phyloP scores from a whole-genome alignment of 2,329 filamentous ascomycete species.

The Pleurostoma richardsiae region DNA sequence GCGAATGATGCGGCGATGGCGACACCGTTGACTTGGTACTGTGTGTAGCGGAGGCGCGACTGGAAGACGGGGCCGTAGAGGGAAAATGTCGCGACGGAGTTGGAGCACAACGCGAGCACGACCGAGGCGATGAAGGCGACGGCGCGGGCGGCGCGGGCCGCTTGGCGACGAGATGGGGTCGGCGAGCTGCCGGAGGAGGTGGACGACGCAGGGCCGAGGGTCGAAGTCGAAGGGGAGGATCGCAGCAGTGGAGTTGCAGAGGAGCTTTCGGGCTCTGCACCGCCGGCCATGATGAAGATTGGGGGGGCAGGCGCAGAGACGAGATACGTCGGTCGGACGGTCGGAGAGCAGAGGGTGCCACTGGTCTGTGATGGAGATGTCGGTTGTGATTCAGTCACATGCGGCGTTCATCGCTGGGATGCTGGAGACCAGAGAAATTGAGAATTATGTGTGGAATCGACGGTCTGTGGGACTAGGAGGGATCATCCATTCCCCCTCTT shows the following conservation, averaged over 20 bases:
- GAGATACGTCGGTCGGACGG: too few relatives aligned
- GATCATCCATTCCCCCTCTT: too few relatives aligned
- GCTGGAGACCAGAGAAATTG: too few relatives aligned
- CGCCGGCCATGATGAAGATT: neutral
- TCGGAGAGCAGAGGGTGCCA: too few relatives aligned
- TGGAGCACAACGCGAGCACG: constrained; percentile 47
- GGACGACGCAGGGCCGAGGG: neutral
- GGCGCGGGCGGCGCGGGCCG: constrained; percentile 6
- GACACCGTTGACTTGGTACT: constrained; percentile 87
- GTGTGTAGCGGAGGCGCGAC: constrained; percentile 77
- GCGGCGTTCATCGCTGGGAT: too few relatives aligned
- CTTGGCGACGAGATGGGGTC: constrained; percentile 3
- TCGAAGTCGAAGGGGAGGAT: neutral
- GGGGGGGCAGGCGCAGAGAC: too few relatives aligned
- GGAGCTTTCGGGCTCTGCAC: neutral
- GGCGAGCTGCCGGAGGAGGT: constrained; percentile 7
- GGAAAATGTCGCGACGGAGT: constrained; percentile 89
- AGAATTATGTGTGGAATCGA: too few relatives aligned
- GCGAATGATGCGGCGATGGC: constrained; percentile 82
- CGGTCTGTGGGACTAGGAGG: too few relatives aligned
- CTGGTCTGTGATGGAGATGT: too few relatives aligned
- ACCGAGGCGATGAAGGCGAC: constrained; percentile 13
- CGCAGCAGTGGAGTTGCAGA: neutral
- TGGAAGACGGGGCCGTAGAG: constrained; percentile 91
- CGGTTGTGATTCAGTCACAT: too few relatives aligned